phyloP scores from a whole-genome alignment of 495 filamentous ascomycete species.

The Aspergillus homomorphus region DNA sequence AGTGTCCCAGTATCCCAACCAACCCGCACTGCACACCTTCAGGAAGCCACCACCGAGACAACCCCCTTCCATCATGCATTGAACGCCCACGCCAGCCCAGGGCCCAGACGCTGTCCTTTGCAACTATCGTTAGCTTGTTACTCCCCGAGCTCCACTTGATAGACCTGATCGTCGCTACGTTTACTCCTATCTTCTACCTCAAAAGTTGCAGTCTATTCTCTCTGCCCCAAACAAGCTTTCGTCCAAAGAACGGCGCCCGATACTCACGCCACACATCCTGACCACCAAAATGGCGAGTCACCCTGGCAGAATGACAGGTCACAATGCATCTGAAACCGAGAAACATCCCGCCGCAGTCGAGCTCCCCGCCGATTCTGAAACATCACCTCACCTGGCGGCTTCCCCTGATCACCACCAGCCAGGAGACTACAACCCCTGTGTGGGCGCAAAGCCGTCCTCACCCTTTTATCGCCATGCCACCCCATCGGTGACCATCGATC shows the following conservation, averaged over 20 bases:
- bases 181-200: not conserved
- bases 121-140: not conserved
- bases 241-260: not conserved
- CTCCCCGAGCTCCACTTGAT: not conserved
- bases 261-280: not conserved
- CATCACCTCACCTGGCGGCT: not conserved
- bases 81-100: not conserved
- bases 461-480: conserved; percentile 59
- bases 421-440: conserved; percentile 39
- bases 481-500: conserved; percentile 47
- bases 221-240: not conserved
- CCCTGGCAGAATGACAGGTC: not conserved
- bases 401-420: not conserved
- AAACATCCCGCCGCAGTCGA: not conserved
- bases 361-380: conserved; percentile 2
- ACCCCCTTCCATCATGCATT: not conserved
- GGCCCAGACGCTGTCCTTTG: not conserved
- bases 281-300: conserved; percentile 1
- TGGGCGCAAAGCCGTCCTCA: conserved; percentile 51
- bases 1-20: not conserved
- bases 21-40: not conserved
- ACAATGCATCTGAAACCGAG: not conserved
- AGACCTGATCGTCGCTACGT: not conserved
- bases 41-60: not conserved
- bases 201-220: not conserved